A percentile compares a stretch with the other conserved stretches of the same genome.
Evolutionary conservation across 2,329 filamentous ascomycete species (phyloP).

Genomic region (Pseudopyricularia cyperi): DNA sequence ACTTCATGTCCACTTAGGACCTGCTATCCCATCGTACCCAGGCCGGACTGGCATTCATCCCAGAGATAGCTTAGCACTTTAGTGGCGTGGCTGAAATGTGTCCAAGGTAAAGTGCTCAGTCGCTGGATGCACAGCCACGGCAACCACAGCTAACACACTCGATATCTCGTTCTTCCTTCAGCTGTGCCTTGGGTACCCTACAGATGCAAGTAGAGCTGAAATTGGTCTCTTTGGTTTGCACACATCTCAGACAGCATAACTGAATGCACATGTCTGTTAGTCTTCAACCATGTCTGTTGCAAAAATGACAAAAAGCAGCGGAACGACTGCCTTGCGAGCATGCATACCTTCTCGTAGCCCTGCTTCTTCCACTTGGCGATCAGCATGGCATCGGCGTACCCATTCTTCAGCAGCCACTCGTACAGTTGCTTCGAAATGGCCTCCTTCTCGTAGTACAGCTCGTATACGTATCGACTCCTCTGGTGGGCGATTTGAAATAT

Average conservation of each 20-base stretch:
- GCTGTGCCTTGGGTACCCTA: constrained; percentile 74
- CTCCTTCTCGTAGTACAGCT: constrained; percentile 95
- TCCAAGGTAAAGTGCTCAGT: constrained; percentile 34
- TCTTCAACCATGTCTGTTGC: neutral
- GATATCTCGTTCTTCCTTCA: constrained; percentile 83
- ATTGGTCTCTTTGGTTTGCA: constrained; percentile 99
- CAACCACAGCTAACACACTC: constrained; percentile 95
- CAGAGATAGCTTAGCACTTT: neutral
- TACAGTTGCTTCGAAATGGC: constrained; percentile 87
- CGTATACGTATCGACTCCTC: constrained; percentile 85
- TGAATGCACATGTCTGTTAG: constrained; percentile 18
- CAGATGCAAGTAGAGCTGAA: constrained; percentile 97
- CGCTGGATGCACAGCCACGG: constrained; percentile 75
- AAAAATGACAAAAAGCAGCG: neutral
- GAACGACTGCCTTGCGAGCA: neutral
- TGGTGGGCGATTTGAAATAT: constrained; percentile 97
- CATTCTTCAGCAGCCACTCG: constrained; percentile 93
- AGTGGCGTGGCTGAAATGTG: neutral
- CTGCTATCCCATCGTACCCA: neutral
- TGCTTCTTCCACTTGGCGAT: constrained; percentile 99
- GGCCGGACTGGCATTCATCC: neutral
- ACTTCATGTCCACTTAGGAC: neutral
- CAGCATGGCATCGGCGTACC: constrained; percentile 85
- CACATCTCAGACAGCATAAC: constrained; percentile 89
- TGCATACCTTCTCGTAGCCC: constrained; percentile 83